Evolutionary conservation across 345 rosid species (phyloP).

Genomic region (Leavenworthia alabamica): DNA sequence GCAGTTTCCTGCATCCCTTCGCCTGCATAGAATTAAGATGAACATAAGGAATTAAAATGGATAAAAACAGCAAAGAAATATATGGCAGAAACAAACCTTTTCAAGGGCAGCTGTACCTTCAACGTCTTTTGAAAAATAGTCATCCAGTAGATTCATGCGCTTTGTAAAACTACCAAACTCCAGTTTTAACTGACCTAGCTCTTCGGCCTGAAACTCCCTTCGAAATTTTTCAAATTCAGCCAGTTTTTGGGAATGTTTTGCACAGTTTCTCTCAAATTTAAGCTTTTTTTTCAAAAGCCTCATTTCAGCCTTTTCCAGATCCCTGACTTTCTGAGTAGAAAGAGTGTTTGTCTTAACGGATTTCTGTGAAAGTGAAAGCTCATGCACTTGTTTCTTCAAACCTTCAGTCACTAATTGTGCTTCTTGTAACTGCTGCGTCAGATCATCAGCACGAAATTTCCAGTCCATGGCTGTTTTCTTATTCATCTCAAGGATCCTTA

Average conservation of each 20-base stretch:
- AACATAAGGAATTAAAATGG: not conserved
- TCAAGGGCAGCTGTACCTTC: conserved; percentile 40
- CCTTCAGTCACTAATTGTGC: conserved; percentile 36
- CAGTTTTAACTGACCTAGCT: conserved; percentile 48
- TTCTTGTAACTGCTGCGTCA: conserved; percentile 38
- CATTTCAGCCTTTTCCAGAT: conserved; percentile 33
- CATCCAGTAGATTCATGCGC: conserved; percentile 49
- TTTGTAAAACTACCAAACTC: conserved; percentile 43
- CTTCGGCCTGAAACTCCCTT: conserved; percentile 42
- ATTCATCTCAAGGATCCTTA: conserved; percentile 49
- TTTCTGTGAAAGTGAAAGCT: conserved; percentile 36
- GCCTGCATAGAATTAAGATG: conserved; percentile 35
- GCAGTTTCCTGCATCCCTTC: conserved; percentile 19
- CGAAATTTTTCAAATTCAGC: conserved; percentile 52
- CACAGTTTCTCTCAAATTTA: conserved; percentile 51
- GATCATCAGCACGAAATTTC: conserved; percentile 39
- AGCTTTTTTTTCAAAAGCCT: conserved; percentile 56
- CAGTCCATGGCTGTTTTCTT: conserved; percentile 42
- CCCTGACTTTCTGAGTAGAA: conserved; percentile 27
- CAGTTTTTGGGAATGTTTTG: conserved; percentile 53
- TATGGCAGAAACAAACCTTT: conserved; percentile 51
- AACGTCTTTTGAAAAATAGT: conserved; percentile 30
- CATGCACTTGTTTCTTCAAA: conserved; percentile 40
- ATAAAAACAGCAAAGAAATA: not conserved
- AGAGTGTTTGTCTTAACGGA: conserved; percentile 18